phyloP scores from a whole-genome alignment of 176 grass and related monocot genomes.

The Microstegium vimineum region DNA sequence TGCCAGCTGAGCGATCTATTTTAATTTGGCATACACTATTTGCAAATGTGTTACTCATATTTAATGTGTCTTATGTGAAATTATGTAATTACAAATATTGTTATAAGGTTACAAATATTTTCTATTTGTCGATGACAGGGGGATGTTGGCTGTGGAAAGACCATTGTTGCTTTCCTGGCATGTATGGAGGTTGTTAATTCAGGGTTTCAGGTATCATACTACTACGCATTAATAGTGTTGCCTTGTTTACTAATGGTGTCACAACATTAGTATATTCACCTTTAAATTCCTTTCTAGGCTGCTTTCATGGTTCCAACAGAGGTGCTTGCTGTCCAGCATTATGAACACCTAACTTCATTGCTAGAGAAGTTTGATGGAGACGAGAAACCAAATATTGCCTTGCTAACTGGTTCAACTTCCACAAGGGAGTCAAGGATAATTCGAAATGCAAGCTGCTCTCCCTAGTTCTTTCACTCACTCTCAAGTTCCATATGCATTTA shows the following conservation, averaged over 20 bases:
- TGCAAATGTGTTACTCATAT: slow-evolving; percentile 8
- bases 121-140: slow-evolving; percentile 53
- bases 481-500: slow-evolving; percentile 22
- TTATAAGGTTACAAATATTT: slow-evolving; percentile 5
- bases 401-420: slow-evolving; percentile 90
- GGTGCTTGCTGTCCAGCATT: slow-evolving; percentile 85
- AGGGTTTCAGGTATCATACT: slow-evolving; percentile 83
- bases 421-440: slow-evolving; percentile 63
- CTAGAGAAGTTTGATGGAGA: slow-evolving; percentile 67
- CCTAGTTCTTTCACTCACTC: slow-evolving; percentile 32
- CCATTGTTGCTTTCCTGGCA: slow-evolving; percentile 87
- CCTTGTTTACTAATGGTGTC: slow-evolving; percentile 24
- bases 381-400: slow-evolving; percentile 71
- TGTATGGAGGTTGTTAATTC: slow-evolving; percentile 93
- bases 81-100: slow-evolving; percentile 6
- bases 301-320: slow-evolving; percentile 98
- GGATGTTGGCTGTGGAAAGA: slow-evolving; percentile 99
- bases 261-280: slow-evolving; percentile 30
- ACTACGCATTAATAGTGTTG: slow-evolving; percentile 9
- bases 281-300: slow-evolving; percentile 52
- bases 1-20: slow-evolving; percentile 2
- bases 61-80: slow-evolving; percentile 12
- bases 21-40: background rate
- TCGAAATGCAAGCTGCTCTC: slow-evolving; percentile 52
- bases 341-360: slow-evolving; percentile 69